Conservation (phyloP, 2,329 filamentous ascomycete species). For the Emergomyces pasteurianus region DNA sequence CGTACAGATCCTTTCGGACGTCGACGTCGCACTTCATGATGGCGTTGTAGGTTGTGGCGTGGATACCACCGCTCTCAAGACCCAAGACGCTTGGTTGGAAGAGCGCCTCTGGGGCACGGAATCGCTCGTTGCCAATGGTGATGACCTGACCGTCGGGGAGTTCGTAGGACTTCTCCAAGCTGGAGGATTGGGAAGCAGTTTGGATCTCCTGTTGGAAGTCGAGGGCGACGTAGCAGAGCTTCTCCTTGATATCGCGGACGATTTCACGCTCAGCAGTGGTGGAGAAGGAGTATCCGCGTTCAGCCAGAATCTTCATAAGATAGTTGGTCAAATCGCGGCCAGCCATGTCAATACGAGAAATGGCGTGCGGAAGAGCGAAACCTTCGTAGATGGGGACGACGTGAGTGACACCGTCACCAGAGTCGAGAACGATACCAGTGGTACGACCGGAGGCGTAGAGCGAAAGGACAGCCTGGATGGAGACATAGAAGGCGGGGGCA, state of each 20-base stretch:
- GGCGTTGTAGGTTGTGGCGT: conserved; percentile 99
- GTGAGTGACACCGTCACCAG: conserved; percentile 99
- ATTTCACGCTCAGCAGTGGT: conserved; percentile 99
- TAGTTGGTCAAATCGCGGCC: conserved; percentile 99
- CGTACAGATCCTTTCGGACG: conserved; percentile 99
- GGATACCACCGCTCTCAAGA: conserved; percentile 97
- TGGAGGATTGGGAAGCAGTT: conserved; percentile 97
- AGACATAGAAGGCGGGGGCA: conserved; percentile 99
- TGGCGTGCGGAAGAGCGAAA: conserved; percentile 99
- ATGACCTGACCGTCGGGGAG: conserved; percentile 99
- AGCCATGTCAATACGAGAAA: conserved; percentile 99
- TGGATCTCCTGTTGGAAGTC: conserved; percentile 99
- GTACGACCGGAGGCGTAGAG: conserved; percentile 99
- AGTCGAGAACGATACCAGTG: conserved; percentile 99
- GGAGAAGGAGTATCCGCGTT: conserved; percentile 99
- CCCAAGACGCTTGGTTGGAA: conserved; percentile 98
- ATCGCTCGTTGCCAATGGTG: conserved; percentile 99
- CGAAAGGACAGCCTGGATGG: conserved; percentile 97
- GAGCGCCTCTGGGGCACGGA: conserved; percentile 98
- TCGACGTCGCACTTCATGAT: conserved; percentile 99
- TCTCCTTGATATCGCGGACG: conserved; percentile 99
- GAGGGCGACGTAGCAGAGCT: conserved; percentile 99
- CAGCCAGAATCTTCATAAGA: conserved; percentile 97
- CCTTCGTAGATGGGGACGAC: conserved; percentile 99
- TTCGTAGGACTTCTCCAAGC: conserved; percentile 99